A percentile compares a stretch with the other conserved stretches of the same genome.
Conservation (phyloP, 176 grass and related monocot genomes). For the Oryza brachyantha region DNA sequence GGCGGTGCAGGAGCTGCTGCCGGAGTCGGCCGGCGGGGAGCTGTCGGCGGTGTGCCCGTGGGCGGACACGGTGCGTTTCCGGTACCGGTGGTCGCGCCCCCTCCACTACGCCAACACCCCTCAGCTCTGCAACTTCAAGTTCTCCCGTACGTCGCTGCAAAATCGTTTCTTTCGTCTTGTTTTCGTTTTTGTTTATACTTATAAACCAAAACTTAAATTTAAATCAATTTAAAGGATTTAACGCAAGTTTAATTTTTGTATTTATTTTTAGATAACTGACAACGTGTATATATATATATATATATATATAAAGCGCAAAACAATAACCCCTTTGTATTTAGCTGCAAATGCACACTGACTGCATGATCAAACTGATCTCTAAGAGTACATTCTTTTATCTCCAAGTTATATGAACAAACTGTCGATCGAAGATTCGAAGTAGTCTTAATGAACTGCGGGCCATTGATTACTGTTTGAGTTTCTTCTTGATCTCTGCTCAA, state of each 20-base stretch:
- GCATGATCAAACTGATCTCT: not conserved
- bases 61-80: constrained; percentile 65
- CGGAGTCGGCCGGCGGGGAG: constrained; percentile 58
- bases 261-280: too few relatives aligned
- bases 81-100: constrained; percentile 71
- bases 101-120: constrained; percentile 92
- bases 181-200: too few relatives aligned
- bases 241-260: too few relatives aligned
- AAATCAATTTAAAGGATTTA: too few relatives aligned
- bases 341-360: not conserved
- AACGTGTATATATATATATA: too few relatives aligned
- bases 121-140: constrained; percentile 68
- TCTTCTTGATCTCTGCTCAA: not conserved
- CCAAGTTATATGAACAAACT: too few relatives aligned
- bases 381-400: too few relatives aligned
- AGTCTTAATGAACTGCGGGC: not conserved
- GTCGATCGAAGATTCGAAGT: not conserved
- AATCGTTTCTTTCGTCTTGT: not conserved
- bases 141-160: constrained; percentile 38
- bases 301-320: too few relatives aligned
- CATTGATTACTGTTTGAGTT: not conserved
- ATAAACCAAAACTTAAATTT: too few relatives aligned
- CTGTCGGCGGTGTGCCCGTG: constrained; percentile 81
- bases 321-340: too few relatives aligned
- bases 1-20: constrained; percentile 71